These are phyloP conservation scores for Barnettozyma botsteinii DNA, from an alignment of 805 yeast species.

Conservation along the genomic window DNA sequence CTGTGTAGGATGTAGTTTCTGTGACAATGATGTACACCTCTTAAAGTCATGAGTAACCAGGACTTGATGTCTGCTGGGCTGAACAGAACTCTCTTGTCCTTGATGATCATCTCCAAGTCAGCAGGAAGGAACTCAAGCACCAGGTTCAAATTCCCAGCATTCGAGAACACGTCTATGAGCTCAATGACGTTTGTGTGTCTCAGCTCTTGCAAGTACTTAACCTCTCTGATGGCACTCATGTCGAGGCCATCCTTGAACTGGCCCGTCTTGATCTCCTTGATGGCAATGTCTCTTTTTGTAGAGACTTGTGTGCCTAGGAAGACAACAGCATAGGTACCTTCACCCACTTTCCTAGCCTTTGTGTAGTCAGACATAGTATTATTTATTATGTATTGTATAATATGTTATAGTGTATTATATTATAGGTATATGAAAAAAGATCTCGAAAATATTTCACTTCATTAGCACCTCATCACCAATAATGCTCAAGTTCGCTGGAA, in stretches of 20 bases:
- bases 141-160: slow-evolving; percentile 59
- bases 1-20: slow-evolving; percentile 86
- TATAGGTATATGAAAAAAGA: too few species aligned
- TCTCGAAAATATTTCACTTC: too few species aligned
- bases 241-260: slow-evolving; percentile 94
- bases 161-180: slow-evolving; percentile 78
- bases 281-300: slow-evolving; percentile 65
- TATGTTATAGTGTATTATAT: too few species aligned
- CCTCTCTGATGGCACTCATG: slow-evolving; percentile 95
- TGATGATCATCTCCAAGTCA: slow-evolving; percentile 84
- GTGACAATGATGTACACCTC: slow-evolving; percentile 96
- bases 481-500: too few species aligned
- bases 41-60: slow-evolving; percentile 89
- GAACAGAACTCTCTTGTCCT: slow-evolving; percentile 71
- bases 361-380: slow-evolving; percentile 4
- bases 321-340: slow-evolving; percentile 98
- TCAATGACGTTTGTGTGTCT: slow-evolving; percentile 79
- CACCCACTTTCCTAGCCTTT: slow-evolving; percentile 95
- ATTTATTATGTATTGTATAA: too few species aligned
- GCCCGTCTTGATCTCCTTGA: slow-evolving; percentile 92
- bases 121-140: slow-evolving; percentile 92
- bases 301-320: slow-evolving; percentile 67
- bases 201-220: slow-evolving; percentile 80
- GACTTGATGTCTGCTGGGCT: slow-evolving; percentile 84
- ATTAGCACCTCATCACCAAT: too few species aligned